Evolutionary conservation across 2,329 filamentous ascomycete species (phyloP).

Genomic region (Xylariaceae sp.): DNA sequence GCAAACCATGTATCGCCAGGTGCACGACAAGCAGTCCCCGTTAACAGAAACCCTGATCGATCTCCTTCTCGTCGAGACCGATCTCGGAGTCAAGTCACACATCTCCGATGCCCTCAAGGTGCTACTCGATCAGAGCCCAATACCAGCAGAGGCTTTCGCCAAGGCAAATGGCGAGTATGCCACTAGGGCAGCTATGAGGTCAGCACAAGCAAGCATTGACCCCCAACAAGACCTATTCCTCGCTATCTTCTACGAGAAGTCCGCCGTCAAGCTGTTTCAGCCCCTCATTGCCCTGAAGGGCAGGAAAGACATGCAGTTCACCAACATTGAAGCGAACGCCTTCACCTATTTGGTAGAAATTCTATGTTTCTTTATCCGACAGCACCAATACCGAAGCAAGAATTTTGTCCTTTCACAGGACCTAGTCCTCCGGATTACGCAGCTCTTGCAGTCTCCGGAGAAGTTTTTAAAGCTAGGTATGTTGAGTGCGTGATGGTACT

Average conservation of each 20-base stretch:
- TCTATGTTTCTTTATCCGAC: conserved; percentile 86
- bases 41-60: conserved; percentile 92
- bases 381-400: conserved; percentile 82
- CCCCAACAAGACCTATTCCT: conserved; percentile 83
- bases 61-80: conserved; percentile 82
- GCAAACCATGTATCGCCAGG: conserved; percentile 85
- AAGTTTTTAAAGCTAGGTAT: conserved; percentile 89
- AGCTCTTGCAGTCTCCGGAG: conserved; percentile 77
- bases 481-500: conserved; percentile 27
- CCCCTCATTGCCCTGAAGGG: conserved; percentile 78
- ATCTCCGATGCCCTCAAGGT: conserved; percentile 95
- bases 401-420: conserved; percentile 81
- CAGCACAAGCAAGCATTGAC: conserved; percentile 48
- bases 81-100: conserved; percentile 91
- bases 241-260: conserved; percentile 83
- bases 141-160: conserved; percentile 52
- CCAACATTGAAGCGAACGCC: conserved; percentile 80
- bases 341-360: conserved; percentile 91
- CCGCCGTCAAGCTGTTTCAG: conserved; percentile 78
- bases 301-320: conserved; percentile 64
- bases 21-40: conserved; percentile 79
- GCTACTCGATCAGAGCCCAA: conserved; percentile 68
- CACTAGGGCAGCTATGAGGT: conserved; percentile 52
- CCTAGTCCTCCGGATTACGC: conserved; percentile 72
- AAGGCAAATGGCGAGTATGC: conserved; percentile 67